phyloP scores from a whole-genome alignment of 78 protist species.

The Dictyostelium intermedium region DNA sequence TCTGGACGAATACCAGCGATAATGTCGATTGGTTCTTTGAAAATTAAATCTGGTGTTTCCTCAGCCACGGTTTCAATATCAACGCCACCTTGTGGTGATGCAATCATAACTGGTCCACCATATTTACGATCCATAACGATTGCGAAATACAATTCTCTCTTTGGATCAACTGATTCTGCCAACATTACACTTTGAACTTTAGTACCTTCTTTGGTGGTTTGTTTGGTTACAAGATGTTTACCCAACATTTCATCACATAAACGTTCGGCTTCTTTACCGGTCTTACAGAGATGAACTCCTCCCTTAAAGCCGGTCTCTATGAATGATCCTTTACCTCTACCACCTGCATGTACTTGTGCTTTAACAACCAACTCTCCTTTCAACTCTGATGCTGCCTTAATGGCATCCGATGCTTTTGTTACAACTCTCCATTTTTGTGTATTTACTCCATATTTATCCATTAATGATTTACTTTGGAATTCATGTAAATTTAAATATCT shows the following conservation, averaged over 20 bases:
- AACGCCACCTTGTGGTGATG: constrained; percentile 94
- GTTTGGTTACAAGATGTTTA: constrained; percentile 94
- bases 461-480: constrained; percentile 86
- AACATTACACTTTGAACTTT: constrained; percentile 82
- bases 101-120: constrained; percentile 83
- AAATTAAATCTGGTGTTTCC: constrained; percentile 80
- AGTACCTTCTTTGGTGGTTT: constrained; percentile 90
- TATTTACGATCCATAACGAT: constrained; percentile 94
- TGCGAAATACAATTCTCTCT: constrained; percentile 95
- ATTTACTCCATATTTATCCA: constrained; percentile 83
- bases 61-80: constrained; percentile 93
- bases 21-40: constrained; percentile 90
- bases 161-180: constrained; percentile 78
- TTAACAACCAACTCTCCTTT: constrained; percentile 82
- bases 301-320: constrained; percentile 93
- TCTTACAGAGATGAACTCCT: constrained; percentile 88
- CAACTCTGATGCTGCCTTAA: constrained; percentile 55
- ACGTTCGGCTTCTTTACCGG: constrained; percentile 61
- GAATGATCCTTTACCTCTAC: constrained; percentile 98
- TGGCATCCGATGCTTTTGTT: constrained; percentile 73
- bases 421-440: constrained; percentile 79
- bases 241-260: constrained; percentile 93
- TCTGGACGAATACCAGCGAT: constrained; percentile 82
- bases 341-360: constrained; percentile 97
- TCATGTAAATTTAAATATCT: constrained; percentile 89